Conservation (phyloP, 2,329 filamentous ascomycete genomes). For the Colletotrichum sp. region DNA sequence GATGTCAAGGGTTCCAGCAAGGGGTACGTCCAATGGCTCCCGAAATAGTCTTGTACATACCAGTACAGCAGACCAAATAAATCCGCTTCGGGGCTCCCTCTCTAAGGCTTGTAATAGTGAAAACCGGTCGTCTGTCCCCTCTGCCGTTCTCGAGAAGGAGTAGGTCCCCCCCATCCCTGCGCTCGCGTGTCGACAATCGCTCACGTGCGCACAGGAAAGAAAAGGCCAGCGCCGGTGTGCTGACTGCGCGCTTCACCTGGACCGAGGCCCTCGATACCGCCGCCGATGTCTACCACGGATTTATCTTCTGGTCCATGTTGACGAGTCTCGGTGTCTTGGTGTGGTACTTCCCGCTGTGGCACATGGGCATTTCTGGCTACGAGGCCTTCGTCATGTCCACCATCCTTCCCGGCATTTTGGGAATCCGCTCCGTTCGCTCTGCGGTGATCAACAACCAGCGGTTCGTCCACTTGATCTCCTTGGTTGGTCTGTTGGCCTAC, state of each 20-base stretch:
- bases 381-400: slow-evolving; percentile 88
- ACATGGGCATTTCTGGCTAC: slow-evolving; percentile 98
- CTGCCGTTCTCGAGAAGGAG: slow-evolving; percentile 71
- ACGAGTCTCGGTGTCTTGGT: slow-evolving; percentile 88
- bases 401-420: slow-evolving; percentile 79
- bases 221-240: slow-evolving; percentile 72
- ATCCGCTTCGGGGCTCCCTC: slow-evolving; percentile 27
- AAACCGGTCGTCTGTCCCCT: slow-evolving; percentile 48
- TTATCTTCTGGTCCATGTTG: slow-evolving; percentile 93
- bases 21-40: slow-evolving; percentile 98
- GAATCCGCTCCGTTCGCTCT: slow-evolving; percentile 70
- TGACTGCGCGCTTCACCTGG: slow-evolving; percentile 75
- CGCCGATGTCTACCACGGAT: slow-evolving; percentile 92
- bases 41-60: slow-evolving; percentile 67
- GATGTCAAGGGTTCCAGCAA: slow-evolving; percentile 90
- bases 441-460: slow-evolving; percentile 72
- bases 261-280: slow-evolving; percentile 76
- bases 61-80: slow-evolving; percentile 35
- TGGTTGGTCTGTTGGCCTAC: slow-evolving; percentile 81
- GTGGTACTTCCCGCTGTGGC: slow-evolving; percentile 98
- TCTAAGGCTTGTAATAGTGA: slow-evolving; percentile 53
- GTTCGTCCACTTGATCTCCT: slow-evolving; percentile 75
- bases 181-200: background rate
- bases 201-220: slow-evolving; percentile 64
- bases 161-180: slow-evolving; percentile 48